These are phyloP conservation scores for Pseudogymnoascus sp. DNA, from an alignment of 2,329 filamentous ascomycete species.

Conservation along the genomic window DNA sequence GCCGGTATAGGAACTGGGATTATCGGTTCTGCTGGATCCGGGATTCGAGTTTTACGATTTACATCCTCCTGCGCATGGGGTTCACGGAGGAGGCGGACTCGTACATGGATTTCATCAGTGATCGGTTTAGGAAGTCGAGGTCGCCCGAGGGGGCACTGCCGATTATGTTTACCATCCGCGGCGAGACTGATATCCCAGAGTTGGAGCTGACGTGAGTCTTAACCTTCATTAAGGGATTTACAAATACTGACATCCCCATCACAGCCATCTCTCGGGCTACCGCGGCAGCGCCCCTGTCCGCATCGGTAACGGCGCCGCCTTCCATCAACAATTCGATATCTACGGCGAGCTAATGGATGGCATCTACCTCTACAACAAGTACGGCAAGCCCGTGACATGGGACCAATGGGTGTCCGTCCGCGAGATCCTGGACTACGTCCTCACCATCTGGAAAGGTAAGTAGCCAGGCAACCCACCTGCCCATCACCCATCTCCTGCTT, in stretches of 20 bases:
- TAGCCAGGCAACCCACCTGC: not conserved
- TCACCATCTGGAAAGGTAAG: constrained; percentile 53
- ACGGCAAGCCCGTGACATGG: constrained; percentile 67
- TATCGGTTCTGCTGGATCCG: constrained; percentile 73
- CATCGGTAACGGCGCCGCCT: constrained; percentile 69
- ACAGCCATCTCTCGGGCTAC: constrained; percentile 64
- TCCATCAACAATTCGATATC: constrained; percentile 70
- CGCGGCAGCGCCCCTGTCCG: constrained; percentile 61
- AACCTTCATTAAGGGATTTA: too few species aligned
- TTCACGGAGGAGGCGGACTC: constrained; percentile 68
- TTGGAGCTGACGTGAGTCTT: too few species aligned
- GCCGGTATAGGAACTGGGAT: constrained; percentile 48
- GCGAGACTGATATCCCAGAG: constrained; percentile 67
- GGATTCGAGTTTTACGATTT: constrained; percentile 70
- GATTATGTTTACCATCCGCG: constrained; percentile 75
- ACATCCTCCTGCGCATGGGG: constrained; percentile 66
- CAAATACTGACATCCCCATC: too few species aligned
- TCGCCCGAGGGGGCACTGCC: constrained; percentile 54
- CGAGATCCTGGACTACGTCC: constrained; percentile 60
- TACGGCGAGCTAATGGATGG: constrained; percentile 72
- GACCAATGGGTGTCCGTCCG: constrained; percentile 67
- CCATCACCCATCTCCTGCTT: not conserved
- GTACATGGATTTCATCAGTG: constrained; percentile 71
- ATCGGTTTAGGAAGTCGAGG: constrained; percentile 56
- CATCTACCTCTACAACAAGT: constrained; percentile 72